Evolutionary conservation across 805 yeast species (phyloP), one percentile per base, ranked within the genome.

Genomic region (Yamadazyma sp.): DNA sequence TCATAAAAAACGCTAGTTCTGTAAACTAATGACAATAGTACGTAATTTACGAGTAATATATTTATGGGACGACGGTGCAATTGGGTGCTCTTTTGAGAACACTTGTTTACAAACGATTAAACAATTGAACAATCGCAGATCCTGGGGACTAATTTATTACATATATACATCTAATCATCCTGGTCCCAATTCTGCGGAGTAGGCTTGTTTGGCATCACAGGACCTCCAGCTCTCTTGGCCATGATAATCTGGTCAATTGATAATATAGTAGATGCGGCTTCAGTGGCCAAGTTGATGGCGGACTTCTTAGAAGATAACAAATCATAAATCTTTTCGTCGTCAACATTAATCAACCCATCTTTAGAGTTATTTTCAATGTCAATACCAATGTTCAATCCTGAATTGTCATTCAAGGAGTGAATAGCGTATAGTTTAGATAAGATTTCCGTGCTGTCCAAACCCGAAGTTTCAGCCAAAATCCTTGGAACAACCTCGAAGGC

Each of bases 221-320:
- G 99, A 15, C 99, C 99, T 48, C 99, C 99, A 2, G 98, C 97
- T 60, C 96, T 80, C 77, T 91, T 91, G 30, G 99, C 98, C 93
- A 91, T 93, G 59, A 91, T 93, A 54, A 91, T 91, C 73, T 91
- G 98, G 62, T 93, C 98, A 35, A 93, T 93, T 17, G 95, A 81
- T 46, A 90, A 73, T 37, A 90, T 83, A 4, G 98, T 93, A 46
- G 75, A 78, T 10, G 96, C 95, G 33, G 97, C 96, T 49, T 93
- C 98, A 3, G 96, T 89, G 12, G 99, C 98, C 46, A 93, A 82
- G 52, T 82, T 78, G 49, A 93, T 83, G 32, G 97, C 99, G 45
- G 87, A 84, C 53, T 74, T 76, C 71, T 93, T 91, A 28, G 90
- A 75, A 15, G 85, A 70, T 46, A 84, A 74, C 45, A 91, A 75